These are phyloP conservation scores for Candida coquimbonensis DNA, from an alignment of 805 yeast species.

Conservation along the genomic window DNA sequence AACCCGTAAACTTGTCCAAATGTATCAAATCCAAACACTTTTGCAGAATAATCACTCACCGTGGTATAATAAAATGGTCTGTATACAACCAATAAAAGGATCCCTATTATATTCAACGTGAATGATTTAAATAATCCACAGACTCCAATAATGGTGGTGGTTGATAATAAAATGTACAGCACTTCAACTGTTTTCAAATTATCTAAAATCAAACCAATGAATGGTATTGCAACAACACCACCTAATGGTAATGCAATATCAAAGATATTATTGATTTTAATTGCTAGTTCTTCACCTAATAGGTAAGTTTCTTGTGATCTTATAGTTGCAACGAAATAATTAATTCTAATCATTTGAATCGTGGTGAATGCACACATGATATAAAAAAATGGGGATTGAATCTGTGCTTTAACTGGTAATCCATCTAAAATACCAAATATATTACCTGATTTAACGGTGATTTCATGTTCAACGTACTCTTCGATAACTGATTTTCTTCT, in stretches of 20 bases:
- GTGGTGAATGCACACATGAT: constrained; percentile 75
- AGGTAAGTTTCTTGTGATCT: constrained; percentile 75
- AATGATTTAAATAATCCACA: constrained; percentile 52
- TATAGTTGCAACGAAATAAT: constrained; percentile 88
- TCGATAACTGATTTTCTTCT: constrained; percentile 55
- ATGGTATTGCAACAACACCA: constrained; percentile 80
- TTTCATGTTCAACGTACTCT: constrained; percentile 52
- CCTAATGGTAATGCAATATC: constrained; percentile 87
- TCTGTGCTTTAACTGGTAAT: constrained; percentile 39
- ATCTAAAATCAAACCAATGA: constrained; percentile 76
- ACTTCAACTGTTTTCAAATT: constrained; percentile 57
- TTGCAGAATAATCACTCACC: constrained; percentile 85
- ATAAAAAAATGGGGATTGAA: constrained; percentile 60
- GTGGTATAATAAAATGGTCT: constrained; percentile 93
- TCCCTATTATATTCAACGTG: constrained; percentile 56
- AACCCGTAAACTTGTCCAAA: constrained; percentile 91
- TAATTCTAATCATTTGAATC: constrained; percentile 84
- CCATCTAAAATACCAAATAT: constrained; percentile 79
- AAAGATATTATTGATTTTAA: constrained; percentile 60
- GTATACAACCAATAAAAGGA: constrained; percentile 65
- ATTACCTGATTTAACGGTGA: constrained; percentile 44
- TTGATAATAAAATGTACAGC: constrained; percentile 40
- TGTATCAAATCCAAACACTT: constrained; percentile 87
- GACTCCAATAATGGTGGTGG: constrained; percentile 61
- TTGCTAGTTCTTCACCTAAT: constrained; percentile 47